Evolutionary conservation across 805 yeast genomes (phyloP).

Genomic region (Diddensiella santjacobensis): DNA sequence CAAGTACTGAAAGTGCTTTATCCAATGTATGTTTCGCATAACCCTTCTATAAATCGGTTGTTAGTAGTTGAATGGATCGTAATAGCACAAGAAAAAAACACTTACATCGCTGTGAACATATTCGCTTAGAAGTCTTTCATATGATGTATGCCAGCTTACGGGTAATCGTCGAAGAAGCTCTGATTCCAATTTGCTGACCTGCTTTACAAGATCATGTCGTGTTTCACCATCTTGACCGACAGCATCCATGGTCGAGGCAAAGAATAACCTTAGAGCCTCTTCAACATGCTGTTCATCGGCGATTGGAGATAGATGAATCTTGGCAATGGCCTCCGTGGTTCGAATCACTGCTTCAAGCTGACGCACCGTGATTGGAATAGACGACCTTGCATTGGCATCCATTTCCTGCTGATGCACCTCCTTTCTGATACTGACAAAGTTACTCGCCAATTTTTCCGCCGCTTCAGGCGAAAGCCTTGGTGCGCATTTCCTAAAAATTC

Average conservation of each 20-base stretch:
- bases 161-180: slow-evolving; percentile 89
- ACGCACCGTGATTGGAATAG: slow-evolving; percentile 96
- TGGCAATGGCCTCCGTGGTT: slow-evolving; percentile 91
- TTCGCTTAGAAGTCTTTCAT: slow-evolving; percentile 76
- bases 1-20: slow-evolving; percentile 74
- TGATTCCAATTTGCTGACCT: slow-evolving; percentile 74
- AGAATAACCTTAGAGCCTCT: slow-evolving; percentile 90
- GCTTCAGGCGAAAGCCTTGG: slow-evolving; percentile 89
- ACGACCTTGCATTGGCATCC: slow-evolving; percentile 80
- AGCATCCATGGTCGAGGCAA: slow-evolving; percentile 97
- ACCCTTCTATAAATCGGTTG: slow-evolving; percentile 27
- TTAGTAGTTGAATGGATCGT: neutral
- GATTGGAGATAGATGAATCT: slow-evolving; percentile 72
- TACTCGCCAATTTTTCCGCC: slow-evolving; percentile 82
- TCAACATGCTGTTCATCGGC: slow-evolving; percentile 89
- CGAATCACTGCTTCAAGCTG: slow-evolving; percentile 97
- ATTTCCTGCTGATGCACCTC: slow-evolving; percentile 77
- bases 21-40: slow-evolving; percentile 72
- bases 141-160: slow-evolving; percentile 93
- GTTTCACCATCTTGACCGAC: slow-evolving; percentile 58
- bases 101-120: slow-evolving; percentile 38
- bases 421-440: slow-evolving; percentile 86
- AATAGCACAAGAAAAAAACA: neutral
- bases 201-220: slow-evolving; percentile 59
- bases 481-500: slow-evolving; percentile 61